Conservation (phyloP, 345 rosid genomes). For the Camelina laxa region DNA sequence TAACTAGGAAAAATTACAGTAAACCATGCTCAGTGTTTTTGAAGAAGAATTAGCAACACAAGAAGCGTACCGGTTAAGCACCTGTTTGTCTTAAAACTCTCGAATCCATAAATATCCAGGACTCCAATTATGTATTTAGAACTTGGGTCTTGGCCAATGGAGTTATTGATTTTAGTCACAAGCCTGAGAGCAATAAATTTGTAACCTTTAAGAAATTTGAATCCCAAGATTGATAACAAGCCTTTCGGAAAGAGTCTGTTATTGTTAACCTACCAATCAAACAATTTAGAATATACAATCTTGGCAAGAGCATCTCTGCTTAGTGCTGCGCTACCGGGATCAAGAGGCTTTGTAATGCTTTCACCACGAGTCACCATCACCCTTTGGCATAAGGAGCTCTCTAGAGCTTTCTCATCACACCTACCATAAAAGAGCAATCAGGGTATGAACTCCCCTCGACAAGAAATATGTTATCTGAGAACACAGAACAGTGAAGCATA, state of each 20-base stretch:
- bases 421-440: slow-evolving; percentile 52
- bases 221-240: background rate
- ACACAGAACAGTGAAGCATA: slow-evolving; percentile 45
- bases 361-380: slow-evolving; percentile 97
- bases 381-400: slow-evolving; percentile 88
- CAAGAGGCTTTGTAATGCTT: slow-evolving; percentile 88
- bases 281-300: slow-evolving; percentile 89
- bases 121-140: slow-evolving; percentile 86
- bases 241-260: background rate
- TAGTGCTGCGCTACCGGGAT: slow-evolving; percentile 81
- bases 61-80: slow-evolving; percentile 90
- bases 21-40: slow-evolving; percentile 25
- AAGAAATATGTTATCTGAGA: slow-evolving; percentile 7
- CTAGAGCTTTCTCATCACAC: slow-evolving; percentile 89
- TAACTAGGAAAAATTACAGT: slow-evolving; percentile 9
- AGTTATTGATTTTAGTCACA: slow-evolving; percentile 84
- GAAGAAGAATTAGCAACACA: slow-evolving; percentile 24
- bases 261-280: slow-evolving; percentile 76
- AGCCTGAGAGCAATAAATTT: slow-evolving; percentile 59
- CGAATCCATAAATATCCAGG: slow-evolving; percentile 98
- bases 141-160: slow-evolving; percentile 90
- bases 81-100: slow-evolving; percentile 99
- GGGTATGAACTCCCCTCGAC: background rate
- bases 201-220: slow-evolving; percentile 24
- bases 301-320: slow-evolving; percentile 98